phyloP scores from a whole-genome alignment of 306 rosid species.

The Trifolium repens region DNA sequence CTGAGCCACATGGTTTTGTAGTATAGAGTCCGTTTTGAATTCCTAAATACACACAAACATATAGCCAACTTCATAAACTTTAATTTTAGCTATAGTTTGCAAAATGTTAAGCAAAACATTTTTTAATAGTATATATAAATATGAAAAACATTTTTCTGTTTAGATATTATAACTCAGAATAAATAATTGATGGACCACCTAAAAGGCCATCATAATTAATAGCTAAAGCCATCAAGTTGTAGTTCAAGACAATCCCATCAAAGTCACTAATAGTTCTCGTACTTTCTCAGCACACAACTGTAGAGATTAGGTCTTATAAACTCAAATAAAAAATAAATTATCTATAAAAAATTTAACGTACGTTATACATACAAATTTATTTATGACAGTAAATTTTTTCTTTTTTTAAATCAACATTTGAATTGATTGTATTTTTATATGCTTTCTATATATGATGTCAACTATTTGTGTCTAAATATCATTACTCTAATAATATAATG shows the following conservation, averaged over 20 bases:
- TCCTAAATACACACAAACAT: constrained; percentile 39
- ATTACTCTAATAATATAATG: constrained; percentile 21
- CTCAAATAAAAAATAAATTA: too few species aligned
- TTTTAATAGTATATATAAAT: not conserved
- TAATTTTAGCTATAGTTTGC: constrained; percentile 16
- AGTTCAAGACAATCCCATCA: constrained; percentile 49
- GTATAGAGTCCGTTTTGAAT: constrained; percentile 32
- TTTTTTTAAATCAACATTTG: too few species aligned
- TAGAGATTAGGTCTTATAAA: too few species aligned
- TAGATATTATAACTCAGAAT: constrained; percentile 39
- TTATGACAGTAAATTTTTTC: too few species aligned
- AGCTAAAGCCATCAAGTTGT: constrained; percentile 48
- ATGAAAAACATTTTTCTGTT: constrained; percentile 13
- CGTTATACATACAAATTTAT: too few species aligned
- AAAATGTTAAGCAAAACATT: constrained; percentile 35
- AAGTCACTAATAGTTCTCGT: constrained; percentile 29
- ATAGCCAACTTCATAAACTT: constrained; percentile 31
- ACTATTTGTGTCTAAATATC: too few species aligned
- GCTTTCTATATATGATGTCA: too few species aligned
- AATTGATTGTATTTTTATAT: too few species aligned
- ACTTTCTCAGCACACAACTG: too few species aligned
- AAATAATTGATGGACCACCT: constrained; percentile 46
- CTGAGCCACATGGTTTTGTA: constrained; percentile 38
- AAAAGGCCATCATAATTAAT: constrained; percentile 46
- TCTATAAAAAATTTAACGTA: too few species aligned